Conservation (phyloP, 192 early-diverging fungal species). For the Backusella circina region DNA sequence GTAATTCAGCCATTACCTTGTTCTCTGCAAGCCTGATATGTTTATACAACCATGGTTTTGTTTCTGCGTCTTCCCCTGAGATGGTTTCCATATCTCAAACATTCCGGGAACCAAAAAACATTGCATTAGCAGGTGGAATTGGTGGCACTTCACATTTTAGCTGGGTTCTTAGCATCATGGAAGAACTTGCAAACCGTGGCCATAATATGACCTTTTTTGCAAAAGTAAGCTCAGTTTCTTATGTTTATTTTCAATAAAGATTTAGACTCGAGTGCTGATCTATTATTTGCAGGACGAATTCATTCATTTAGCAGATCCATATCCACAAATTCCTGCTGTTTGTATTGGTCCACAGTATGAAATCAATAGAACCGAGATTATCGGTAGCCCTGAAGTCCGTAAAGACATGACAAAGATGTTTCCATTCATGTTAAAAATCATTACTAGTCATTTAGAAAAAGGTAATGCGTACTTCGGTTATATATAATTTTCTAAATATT, state of each 20-base stretch:
- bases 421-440: background rate
- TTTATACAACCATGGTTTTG: background rate
- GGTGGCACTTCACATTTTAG: background rate
- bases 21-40: background rate
- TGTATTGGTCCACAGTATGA: background rate
- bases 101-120: background rate
- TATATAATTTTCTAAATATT: background rate
- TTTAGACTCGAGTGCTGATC: too few relatives aligned
- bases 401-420: background rate
- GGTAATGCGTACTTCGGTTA: background rate
- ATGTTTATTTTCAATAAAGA: background rate
- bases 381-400: background rate
- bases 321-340: background rate
- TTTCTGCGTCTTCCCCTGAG: background rate
- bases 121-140: background rate
- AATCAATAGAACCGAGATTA: background rate
- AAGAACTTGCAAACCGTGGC: background rate
- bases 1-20: background rate
- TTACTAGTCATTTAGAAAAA: background rate
- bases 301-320: background rate
- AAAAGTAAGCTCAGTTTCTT: background rate
- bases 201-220: background rate
- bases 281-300: background rate
- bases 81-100: background rate
- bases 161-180: conserved; percentile 1